phyloP scores from a whole-genome alignment of 495 filamentous ascomycete species.

The Daldinia loculata region DNA sequence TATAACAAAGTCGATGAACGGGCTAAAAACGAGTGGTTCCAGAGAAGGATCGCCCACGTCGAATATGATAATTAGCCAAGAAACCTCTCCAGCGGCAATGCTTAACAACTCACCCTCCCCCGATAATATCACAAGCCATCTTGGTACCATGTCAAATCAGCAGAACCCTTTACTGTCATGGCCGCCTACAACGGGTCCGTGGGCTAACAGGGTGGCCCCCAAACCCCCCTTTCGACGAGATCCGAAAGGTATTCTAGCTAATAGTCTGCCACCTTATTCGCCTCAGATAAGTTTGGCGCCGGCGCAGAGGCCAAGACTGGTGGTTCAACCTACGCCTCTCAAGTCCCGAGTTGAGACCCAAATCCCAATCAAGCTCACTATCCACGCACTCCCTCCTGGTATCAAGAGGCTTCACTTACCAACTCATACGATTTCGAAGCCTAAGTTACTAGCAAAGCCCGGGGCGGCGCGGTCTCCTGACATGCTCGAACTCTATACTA shows the following conservation, averaged over 20 bases:
- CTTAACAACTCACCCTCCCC: constrained; percentile 66
- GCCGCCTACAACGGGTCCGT: constrained; percentile 17
- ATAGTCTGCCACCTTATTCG: constrained; percentile 28
- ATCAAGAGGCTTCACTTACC: constrained; percentile 85
- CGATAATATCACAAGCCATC: constrained; percentile 34
- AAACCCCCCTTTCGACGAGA: constrained; percentile 19
- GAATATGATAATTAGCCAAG: constrained; percentile 55
- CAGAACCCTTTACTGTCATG: constrained; percentile 22
- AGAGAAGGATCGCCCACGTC: constrained; percentile 62
- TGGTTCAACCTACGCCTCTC: constrained; percentile 69
- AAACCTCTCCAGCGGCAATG: constrained; percentile 56
- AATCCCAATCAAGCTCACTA: constrained; percentile 79
- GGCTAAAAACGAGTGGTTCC: constrained; percentile 48
- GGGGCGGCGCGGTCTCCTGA: constrained; percentile 67
- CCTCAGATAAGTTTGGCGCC: constrained; percentile 19
- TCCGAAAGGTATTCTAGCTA: constrained; percentile 21
- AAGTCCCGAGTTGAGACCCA: constrained; percentile 97
- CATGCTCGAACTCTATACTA: constrained; percentile 80
- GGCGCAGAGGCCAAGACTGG: constrained; percentile 37
- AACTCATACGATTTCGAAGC: constrained; percentile 87
- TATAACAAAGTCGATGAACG: constrained; percentile 50
- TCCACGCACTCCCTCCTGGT: constrained; percentile 74
- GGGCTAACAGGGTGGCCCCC: constrained; percentile 5
- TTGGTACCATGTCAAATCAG: constrained; percentile 23
- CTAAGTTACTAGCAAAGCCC: constrained; percentile 80